Conservation (phyloP, 148 eudicot genomes). For the Drosera capensis region DNA sequence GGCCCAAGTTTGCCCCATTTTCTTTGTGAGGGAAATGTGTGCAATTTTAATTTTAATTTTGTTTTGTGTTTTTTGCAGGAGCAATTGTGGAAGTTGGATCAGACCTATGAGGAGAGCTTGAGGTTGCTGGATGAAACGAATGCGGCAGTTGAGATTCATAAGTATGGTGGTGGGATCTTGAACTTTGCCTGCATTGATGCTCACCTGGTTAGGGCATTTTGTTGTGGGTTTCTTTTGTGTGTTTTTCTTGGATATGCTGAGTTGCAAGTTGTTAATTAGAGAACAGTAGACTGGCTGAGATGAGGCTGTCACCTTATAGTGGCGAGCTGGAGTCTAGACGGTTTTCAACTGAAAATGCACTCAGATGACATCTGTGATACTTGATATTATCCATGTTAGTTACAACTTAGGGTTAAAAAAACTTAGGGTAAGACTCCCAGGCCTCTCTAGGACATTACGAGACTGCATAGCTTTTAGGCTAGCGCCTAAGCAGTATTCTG, state of each 20-base stretch:
- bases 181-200: conserved; percentile 52
- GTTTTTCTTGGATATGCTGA: background rate
- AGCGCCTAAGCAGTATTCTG: too few species aligned
- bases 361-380: too few species aligned
- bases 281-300: background rate
- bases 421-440: too few species aligned
- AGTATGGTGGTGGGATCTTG: conserved; percentile 35
- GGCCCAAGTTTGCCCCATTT: too few species aligned
- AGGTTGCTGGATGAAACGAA: conserved; percentile 59
- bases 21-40: background rate
- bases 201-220: conserved; percentile 31
- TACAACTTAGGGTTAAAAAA: too few species aligned
- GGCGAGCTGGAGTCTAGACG: too few species aligned
- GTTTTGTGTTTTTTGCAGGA: conserved; percentile 25
- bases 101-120: conserved; percentile 60
- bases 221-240: background rate
- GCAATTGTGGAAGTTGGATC: conserved; percentile 50
- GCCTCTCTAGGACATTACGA: too few species aligned
- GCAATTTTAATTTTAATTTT: background rate
- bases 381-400: too few species aligned
- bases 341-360: too few species aligned
- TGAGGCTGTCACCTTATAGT: too few species aligned
- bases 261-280: background rate
- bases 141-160: conserved; percentile 79
- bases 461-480: too few species aligned